Base-by-base conservation (phyloP, 1,284 basidiomycete species). In the Ganoderma lingzhi region DNA sequence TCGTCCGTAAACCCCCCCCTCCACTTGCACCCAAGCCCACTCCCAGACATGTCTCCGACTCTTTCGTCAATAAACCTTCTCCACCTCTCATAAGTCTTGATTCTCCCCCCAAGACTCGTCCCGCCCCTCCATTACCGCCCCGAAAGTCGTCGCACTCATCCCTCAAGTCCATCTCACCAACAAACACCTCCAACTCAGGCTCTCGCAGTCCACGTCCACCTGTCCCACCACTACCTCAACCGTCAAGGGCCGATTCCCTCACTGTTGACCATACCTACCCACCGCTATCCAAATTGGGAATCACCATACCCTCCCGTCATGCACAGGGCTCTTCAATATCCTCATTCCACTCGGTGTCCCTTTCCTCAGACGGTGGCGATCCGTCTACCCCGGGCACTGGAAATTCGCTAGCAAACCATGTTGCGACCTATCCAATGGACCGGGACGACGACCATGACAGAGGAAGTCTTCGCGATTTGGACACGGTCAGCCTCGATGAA, bases 321-420 rank as follows among this genome's bases (percentile, higher is more conserved):
- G 86, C 82, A 3, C 86, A 86, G 1, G 86, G 86, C 3, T 92
- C 91, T 1, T 94, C 93, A 42, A 85, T 93, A 48, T 93, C 92
- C 6, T 94, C 92, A 23, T 93, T 94, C 71, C 92, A 93, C 74
- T 93, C 93, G 0, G 90, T 94, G 19, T 94, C 93, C 0, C 85
- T 94, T 4, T 93, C 92, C 2, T 91, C 90, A 10, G 90, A 92
- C 71, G 85, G 84, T n/a, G 81, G 79, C 23, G 87, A 87, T 70
- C 77, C 80, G 5, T 63, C 69, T 77, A 84, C 85, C 2, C 84
- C 84, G 0, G 81, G 80, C 62, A 69, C 68, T 8, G 55, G 53
- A 17, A 65, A 62, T n/a, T 84, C 84, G 23, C 70, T 84, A 42
- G 76, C 84, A 51, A 81, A 82, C 66, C 81, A 82, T 71, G 83